Evolutionary conservation across 2,329 filamentous ascomycete species (phyloP).

Genomic region (Penicillium rolfsii): DNA sequence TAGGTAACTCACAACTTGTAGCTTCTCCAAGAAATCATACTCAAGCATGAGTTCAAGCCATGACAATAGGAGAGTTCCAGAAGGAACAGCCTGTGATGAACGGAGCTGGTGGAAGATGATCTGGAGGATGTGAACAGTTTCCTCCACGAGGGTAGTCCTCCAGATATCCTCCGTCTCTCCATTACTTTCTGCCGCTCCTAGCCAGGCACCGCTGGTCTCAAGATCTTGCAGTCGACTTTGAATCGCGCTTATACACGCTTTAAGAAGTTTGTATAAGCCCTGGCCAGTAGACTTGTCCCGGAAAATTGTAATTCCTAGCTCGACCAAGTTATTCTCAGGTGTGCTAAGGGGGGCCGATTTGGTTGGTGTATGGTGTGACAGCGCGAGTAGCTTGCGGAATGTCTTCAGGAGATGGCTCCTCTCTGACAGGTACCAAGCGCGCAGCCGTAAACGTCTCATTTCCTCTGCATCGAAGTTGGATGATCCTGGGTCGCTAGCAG

Average conservation of each 20-base stretch:
- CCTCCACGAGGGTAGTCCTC: slow-evolving; percentile 65
- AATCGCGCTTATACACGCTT: slow-evolving; percentile 42
- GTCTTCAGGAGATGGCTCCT: slow-evolving; percentile 69
- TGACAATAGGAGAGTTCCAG: slow-evolving; percentile 61
- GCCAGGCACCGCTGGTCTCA: slow-evolving; percentile 49
- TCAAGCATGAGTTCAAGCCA: slow-evolving; percentile 77
- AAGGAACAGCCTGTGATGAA: slow-evolving; percentile 59
- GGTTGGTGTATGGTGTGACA: slow-evolving; percentile 34
- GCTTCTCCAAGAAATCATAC: slow-evolving; percentile 69
- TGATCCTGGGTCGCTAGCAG: slow-evolving; percentile 35
- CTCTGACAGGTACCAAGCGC: slow-evolving; percentile 72
- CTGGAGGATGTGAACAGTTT: slow-evolving; percentile 74
- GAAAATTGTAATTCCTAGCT: slow-evolving; percentile 39
- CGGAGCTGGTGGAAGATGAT: slow-evolving; percentile 73
- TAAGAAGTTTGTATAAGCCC: slow-evolving; percentile 33
- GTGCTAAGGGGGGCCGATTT: slow-evolving; percentile 14
- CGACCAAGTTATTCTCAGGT: slow-evolving; percentile 24
- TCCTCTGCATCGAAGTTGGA: slow-evolving; percentile 63
- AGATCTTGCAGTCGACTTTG: slow-evolving; percentile 39
- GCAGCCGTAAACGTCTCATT: slow-evolving; percentile 67
- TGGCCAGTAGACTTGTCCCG: slow-evolving; percentile 31
- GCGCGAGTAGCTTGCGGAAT: slow-evolving; percentile 54
- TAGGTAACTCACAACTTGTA: slow-evolving; percentile 57
- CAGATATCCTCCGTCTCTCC: slow-evolving; percentile 65
- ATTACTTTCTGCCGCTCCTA: slow-evolving; percentile 52